Evolutionary conservation across 176 grass and related monocot genomes (phyloP).

Genomic region (Dactylis glomerata): DNA sequence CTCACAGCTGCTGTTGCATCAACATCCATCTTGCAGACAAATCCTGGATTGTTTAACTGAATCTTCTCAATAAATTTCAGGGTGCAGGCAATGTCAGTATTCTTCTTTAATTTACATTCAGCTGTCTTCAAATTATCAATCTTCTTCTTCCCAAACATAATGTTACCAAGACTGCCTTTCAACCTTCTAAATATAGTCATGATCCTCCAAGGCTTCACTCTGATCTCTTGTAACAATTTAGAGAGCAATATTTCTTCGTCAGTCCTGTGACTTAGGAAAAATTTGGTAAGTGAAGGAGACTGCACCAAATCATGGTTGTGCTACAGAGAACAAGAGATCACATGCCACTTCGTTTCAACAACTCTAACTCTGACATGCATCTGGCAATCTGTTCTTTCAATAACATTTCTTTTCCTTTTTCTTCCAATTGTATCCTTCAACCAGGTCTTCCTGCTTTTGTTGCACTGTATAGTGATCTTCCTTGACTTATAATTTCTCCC

Average conservation of each 20-base stretch:
- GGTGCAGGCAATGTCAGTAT: conserved; percentile 8
- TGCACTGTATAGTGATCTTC: conserved; percentile 20
- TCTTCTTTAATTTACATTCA: not conserved
- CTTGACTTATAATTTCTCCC: conserved; percentile 19
- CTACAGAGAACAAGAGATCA: not conserved
- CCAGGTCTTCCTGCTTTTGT: not conserved
- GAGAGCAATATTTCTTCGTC: conserved; percentile 8
- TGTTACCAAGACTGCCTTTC: too few species aligned
- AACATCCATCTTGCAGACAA: not conserved
- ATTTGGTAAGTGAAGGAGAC: conserved; percentile 8
- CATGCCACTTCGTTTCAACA: not conserved
- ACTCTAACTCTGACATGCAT: not conserved
- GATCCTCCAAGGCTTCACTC: not conserved
- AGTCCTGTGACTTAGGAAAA: conserved; percentile 7
- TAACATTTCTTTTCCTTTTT: not conserved
- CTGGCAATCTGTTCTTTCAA: not conserved
- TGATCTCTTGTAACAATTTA: conserved; percentile 8
- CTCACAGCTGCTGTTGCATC: not conserved
- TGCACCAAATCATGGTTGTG: conserved; percentile 12
- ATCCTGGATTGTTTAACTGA: not conserved
- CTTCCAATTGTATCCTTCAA: not conserved
- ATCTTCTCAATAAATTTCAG: not conserved
- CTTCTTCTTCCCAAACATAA: too few species aligned
- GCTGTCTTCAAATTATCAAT: not conserved
- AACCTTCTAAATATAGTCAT: conserved; percentile 16